A percentile compares a stretch with the other conserved stretches of the same genome.
These are phyloP conservation scores for Oldenlandia corymbosa DNA, from an alignment of 257 asterid species.

Conservation along the genomic window DNA sequence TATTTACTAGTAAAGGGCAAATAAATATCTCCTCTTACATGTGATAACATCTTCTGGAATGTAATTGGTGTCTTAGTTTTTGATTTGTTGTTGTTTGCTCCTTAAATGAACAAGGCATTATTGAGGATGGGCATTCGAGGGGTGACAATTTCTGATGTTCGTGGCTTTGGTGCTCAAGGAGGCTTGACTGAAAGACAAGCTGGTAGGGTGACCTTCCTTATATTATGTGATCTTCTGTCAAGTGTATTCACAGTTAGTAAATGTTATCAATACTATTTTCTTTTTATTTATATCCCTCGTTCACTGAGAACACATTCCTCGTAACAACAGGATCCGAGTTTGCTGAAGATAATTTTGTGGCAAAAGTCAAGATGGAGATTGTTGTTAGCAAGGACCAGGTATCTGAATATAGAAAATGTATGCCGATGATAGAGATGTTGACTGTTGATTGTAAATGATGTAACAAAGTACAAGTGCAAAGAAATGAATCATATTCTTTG, in stretches of 20 bases:
- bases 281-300: too few species aligned
- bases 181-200: conserved; percentile 90
- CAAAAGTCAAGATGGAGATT: conserved; percentile 91
- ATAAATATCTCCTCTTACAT: not conserved
- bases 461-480: too few species aligned
- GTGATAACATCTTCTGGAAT: not conserved
- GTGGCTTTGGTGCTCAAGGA: conserved; percentile 97
- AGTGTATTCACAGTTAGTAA: too few species aligned
- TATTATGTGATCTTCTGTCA: too few species aligned
- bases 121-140: conserved; percentile 94
- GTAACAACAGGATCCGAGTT: conserved; percentile 81
- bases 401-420: conserved; percentile 9
- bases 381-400: conserved; percentile 94
- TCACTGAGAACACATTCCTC: too few species aligned
- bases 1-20: not conserved
- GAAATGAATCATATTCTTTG: too few species aligned
- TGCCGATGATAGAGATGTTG: too few species aligned
- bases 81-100: not conserved
- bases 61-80: too few species aligned
- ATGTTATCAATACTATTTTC: too few species aligned
- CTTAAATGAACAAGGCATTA: conserved; percentile 71
- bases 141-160: conserved; percentile 88
- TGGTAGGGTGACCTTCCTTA: too few species aligned
- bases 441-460: too few species aligned
- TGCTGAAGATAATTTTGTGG: conserved; percentile 75